These are phyloP conservation scores for Trichosanthes cucumerina DNA, from an alignment of 306 rosid genomes.

Conservation along the genomic window DNA sequence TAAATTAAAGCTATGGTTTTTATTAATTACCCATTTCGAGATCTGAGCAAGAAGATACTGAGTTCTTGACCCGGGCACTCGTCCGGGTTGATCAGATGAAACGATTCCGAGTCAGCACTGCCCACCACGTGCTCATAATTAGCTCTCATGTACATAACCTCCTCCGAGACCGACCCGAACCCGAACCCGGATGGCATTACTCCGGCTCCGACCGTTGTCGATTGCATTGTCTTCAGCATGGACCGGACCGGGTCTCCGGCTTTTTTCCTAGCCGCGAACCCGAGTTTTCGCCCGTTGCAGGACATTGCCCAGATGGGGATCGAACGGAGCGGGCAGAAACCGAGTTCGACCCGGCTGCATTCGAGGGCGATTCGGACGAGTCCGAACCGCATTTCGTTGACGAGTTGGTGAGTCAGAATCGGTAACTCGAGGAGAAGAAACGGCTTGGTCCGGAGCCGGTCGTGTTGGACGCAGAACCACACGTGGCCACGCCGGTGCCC, in stretches of 20 bases:
- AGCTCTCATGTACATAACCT: slow-evolving; percentile 74
- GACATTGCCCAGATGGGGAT: slow-evolving; percentile 60
- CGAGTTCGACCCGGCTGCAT: slow-evolving; percentile 28
- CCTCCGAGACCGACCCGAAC: slow-evolving; percentile 41
- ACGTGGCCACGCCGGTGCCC: slow-evolving; percentile 79
- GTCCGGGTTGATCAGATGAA: slow-evolving; percentile 86
- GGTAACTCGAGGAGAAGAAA: slow-evolving; percentile 69
- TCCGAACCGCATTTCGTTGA: slow-evolving; percentile 73
- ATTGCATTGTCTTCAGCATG: slow-evolving; percentile 63
- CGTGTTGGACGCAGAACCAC: slow-evolving; percentile 76
- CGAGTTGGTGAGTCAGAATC: slow-evolving; percentile 55
- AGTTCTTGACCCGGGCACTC: slow-evolving; percentile 83
- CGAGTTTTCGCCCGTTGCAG: slow-evolving; percentile 60
- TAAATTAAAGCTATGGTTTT: not conserved
- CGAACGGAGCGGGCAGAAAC: slow-evolving; percentile 44
- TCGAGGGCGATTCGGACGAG: slow-evolving; percentile 77
- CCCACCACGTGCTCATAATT: slow-evolving; percentile 90
- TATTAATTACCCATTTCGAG: slow-evolving; percentile 24
- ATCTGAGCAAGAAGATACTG: slow-evolving; percentile 82
- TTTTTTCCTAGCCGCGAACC: slow-evolving; percentile 52
- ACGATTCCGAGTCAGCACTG: slow-evolving; percentile 69
- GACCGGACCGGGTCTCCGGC: slow-evolving; percentile 35
- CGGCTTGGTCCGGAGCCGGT: slow-evolving; percentile 52
- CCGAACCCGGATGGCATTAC: slow-evolving; percentile 51
- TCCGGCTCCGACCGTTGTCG: slow-evolving; percentile 81